Evolutionary conservation across 345 rosid genomes (phyloP).

Genomic region (Corchorus capsularis): DNA sequence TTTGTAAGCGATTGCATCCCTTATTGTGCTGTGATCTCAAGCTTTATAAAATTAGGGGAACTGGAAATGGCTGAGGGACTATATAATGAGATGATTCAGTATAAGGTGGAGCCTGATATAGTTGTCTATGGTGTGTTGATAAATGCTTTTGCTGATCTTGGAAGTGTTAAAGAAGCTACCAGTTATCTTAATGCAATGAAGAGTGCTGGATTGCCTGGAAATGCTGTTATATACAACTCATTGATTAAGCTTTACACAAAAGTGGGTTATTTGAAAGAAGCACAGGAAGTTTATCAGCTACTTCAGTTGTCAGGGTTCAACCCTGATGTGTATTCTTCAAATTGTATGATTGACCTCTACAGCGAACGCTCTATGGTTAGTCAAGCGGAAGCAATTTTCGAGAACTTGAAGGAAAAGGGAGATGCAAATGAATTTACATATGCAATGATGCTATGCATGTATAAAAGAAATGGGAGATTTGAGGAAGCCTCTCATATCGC

Average conservation of each 20-base stretch:
- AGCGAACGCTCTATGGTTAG: constrained; percentile 67
- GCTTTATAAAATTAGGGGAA: constrained; percentile 70
- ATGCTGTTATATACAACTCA: constrained; percentile 61
- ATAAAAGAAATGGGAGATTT: constrained; percentile 70
- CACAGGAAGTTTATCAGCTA: constrained; percentile 64
- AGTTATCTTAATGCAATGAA: constrained; percentile 61
- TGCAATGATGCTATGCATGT: constrained; percentile 88
- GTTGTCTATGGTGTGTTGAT: constrained; percentile 77
- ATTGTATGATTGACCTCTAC: constrained; percentile 90
- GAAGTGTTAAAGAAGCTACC: constrained; percentile 63
- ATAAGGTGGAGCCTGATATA: constrained; percentile 59
- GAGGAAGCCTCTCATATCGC: constrained; percentile 72
- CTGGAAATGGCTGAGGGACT: constrained; percentile 65
- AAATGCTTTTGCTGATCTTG: constrained; percentile 78
- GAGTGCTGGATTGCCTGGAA: constrained; percentile 60
- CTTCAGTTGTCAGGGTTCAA: constrained; percentile 41
- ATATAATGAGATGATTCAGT: constrained; percentile 62
- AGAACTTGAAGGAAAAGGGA: constrained; percentile 57
- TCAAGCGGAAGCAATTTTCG: constrained; percentile 62
- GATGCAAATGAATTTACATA: constrained; percentile 78
- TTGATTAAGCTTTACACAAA: constrained; percentile 86
- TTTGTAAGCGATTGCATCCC: constrained; percentile 71
- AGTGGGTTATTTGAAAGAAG: constrained; percentile 76
- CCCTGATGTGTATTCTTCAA: constrained; percentile 65
- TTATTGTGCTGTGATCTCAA: constrained; percentile 75